phyloP scores from a whole-genome alignment of 257 asterid genomes.

The Anisodus tanguticus region DNA sequence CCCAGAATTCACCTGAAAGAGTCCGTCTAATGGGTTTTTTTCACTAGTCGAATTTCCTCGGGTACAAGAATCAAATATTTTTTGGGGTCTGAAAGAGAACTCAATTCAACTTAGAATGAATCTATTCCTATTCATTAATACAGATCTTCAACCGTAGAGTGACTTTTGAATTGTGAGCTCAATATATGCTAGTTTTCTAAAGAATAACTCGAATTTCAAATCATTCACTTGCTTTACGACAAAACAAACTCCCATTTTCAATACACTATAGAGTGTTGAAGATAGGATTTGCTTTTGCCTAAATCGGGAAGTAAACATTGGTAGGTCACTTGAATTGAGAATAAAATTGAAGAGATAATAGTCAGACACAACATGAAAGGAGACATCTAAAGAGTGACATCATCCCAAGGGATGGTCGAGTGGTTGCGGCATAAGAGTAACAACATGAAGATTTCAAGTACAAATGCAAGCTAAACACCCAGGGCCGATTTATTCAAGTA shows the following conservation, averaged over 20 bases:
- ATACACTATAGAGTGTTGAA: background rate
- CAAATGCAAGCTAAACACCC: background rate
- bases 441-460: constrained; percentile 15
- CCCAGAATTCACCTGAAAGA: background rate
- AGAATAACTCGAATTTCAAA: background rate
- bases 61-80: background rate
- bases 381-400: background rate
- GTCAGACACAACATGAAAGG: background rate
- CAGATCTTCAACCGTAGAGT: background rate
- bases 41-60: background rate
- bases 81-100: background rate
- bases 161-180: background rate
- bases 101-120: background rate
- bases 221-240: background rate
- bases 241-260: background rate
- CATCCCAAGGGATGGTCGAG: too few species aligned
- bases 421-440: background rate
- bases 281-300: background rate
- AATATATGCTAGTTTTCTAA: background rate
- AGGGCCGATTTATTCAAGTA: background rate
- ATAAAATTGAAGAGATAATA: background rate
- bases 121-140: background rate
- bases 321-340: background rate
- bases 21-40: background rate
- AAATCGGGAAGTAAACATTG: background rate